Evolutionary conservation across 805 yeast species (phyloP).

Genomic region (Grigorovia transvaalensis): DNA sequence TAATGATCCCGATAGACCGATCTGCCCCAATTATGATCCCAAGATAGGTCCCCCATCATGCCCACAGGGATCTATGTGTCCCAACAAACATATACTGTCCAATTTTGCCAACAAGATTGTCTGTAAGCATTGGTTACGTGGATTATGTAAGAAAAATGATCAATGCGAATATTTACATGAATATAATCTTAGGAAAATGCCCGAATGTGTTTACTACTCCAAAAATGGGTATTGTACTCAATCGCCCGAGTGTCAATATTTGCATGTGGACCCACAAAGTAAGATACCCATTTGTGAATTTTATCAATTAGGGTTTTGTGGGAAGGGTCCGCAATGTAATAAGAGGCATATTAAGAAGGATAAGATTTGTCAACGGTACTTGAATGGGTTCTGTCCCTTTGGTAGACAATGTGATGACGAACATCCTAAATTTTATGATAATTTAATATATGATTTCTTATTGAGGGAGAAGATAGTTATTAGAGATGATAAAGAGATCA

Average conservation of each 20-base stretch:
- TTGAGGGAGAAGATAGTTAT: slow-evolving; percentile 22
- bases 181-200: slow-evolving; percentile 88
- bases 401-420: slow-evolving; percentile 61
- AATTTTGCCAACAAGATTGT: slow-evolving; percentile 69
- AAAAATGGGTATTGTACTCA: slow-evolving; percentile 81
- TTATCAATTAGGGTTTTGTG: slow-evolving; percentile 83
- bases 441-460: slow-evolving; percentile 28
- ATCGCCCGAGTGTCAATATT: slow-evolving; percentile 84
- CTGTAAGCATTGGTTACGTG: slow-evolving; percentile 97
- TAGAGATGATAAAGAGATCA: slow-evolving; percentile 26
- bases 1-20: slow-evolving; percentile 80
- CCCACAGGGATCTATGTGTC: slow-evolving; percentile 79
- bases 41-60: slow-evolving; percentile 50
- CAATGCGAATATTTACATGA: slow-evolving; percentile 95
- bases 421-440: slow-evolving; percentile 61
- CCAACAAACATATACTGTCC: slow-evolving; percentile 71
- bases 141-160: slow-evolving; percentile 92
- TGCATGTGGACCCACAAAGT: slow-evolving; percentile 82
- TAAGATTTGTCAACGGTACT: slow-evolving; percentile 62
- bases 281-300: slow-evolving; percentile 82
- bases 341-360: slow-evolving; percentile 65
- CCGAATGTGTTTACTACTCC: slow-evolving; percentile 84
- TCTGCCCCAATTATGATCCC: slow-evolving; percentile 41
- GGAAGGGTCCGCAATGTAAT: slow-evolving; percentile 78
- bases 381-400: slow-evolving; percentile 88